Conservation (phyloP, 1,284 basidiomycete species). For the Tilletiopsis washingtonensis region DNA sequence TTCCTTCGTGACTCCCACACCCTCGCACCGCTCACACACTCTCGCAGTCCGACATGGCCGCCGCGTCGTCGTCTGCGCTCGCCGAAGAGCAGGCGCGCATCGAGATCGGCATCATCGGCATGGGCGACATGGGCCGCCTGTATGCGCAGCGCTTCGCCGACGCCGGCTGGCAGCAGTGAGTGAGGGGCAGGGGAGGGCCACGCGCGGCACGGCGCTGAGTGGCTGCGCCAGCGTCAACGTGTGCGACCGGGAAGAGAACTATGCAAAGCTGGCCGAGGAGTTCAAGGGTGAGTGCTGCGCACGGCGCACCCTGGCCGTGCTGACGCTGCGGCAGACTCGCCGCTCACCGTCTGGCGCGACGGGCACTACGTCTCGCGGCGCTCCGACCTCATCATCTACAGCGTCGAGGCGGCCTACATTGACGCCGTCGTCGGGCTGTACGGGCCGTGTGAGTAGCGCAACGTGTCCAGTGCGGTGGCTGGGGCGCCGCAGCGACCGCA, state of each 20-base stretch:
- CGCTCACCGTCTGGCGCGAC: constrained; percentile 63
- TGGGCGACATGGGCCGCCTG: constrained; percentile 79
- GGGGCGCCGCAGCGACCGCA: too few species aligned
- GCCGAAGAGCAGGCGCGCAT: constrained; percentile 14
- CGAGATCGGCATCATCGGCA: constrained; percentile 50
- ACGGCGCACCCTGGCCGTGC: background rate
- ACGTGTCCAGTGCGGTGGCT: too few species aligned
- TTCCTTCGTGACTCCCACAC: too few species aligned
- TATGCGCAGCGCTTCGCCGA: constrained; percentile 69
- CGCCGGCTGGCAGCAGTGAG: constrained; percentile 70
- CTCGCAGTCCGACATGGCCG: too few species aligned
- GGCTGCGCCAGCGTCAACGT: constrained; percentile 67
- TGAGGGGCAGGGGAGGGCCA: constrained; percentile 3
- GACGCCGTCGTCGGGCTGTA: constrained; percentile 74
- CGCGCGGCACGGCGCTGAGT: background rate
- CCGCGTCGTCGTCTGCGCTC: too few species aligned
- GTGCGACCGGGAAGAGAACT: constrained; percentile 77
- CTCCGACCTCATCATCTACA: constrained; percentile 83
- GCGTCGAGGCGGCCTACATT: constrained; percentile 87
- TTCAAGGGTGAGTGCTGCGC: constrained; percentile 55
- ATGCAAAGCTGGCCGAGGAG: constrained; percentile 58
- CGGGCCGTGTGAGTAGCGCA: constrained; percentile 66
- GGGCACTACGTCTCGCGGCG: constrained; percentile 76
- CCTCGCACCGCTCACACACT: too few species aligned
- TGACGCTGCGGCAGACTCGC: constrained; percentile 26